These are phyloP conservation scores for Selaginella tamariscina DNA, from an alignment of 75 land plant genomes.

Conservation along the genomic window DNA sequence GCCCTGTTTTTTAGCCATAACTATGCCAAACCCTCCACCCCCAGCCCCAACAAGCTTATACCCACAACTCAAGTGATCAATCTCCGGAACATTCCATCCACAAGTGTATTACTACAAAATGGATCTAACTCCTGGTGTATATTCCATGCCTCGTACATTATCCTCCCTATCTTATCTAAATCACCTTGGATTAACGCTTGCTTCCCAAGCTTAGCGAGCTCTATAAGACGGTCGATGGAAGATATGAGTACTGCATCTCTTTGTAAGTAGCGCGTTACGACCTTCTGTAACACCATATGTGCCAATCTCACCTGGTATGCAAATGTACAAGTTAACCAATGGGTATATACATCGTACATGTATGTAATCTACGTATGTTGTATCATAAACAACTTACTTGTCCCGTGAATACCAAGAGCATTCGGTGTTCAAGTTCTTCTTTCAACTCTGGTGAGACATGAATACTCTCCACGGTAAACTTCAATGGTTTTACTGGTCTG, in stretches of 20 bases:
- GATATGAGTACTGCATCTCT: constrained; percentile 65
- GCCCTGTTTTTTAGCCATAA: constrained; percentile 51
- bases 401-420: constrained; percentile 88
- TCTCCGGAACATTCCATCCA: constrained; percentile 62
- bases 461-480: constrained; percentile 53
- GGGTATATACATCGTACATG: too few relatives aligned
- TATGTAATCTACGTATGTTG: too few relatives aligned
- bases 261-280: constrained; percentile 78
- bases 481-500: constrained; percentile 61
- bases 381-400: constrained; percentile 39
- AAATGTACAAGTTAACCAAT: too few relatives aligned
- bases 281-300: constrained; percentile 73
- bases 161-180: constrained; percentile 55
- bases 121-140: constrained; percentile 95
- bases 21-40: constrained; percentile 88
- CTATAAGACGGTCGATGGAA: constrained; percentile 60
- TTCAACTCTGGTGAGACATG: constrained; percentile 36
- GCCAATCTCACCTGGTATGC: constrained; percentile 87
- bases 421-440: constrained; percentile 47
- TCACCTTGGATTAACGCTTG: constrained; percentile 67
- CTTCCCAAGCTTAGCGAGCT: constrained; percentile 61
- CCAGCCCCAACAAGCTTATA: constrained; percentile 98
- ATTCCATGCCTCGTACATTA: constrained; percentile 85
- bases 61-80: constrained; percentile 52
- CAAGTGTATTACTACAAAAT: constrained; percentile 72